Percentiles rank a stretch among this genome's conserved stretches.
phyloP scores from a whole-genome alignment of 2,329 filamentous ascomycete genomes.

The Truncatella angustata region DNA sequence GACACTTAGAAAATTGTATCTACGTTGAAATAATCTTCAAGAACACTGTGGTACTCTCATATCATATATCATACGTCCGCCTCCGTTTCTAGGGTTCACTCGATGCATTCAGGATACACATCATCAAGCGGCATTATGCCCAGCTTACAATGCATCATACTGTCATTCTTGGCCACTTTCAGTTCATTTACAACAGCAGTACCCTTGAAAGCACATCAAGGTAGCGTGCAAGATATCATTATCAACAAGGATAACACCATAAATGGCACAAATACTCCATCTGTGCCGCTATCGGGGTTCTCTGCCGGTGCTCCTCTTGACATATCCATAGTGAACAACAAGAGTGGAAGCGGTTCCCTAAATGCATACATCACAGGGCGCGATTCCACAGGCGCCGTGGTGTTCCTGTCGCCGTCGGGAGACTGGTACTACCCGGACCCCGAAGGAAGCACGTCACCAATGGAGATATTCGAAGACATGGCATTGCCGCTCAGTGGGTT shows the following conservation, averaged over 20 bases:
- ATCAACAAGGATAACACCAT: slow-evolving; percentile 4
- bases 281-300: neutral
- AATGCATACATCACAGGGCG: slow-evolving; percentile 7
- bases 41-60: no score
- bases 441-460: neutral
- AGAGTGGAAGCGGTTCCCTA: neutral
- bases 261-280: neutral
- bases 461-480: neutral
- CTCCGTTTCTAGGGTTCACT: no score
- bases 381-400: neutral
- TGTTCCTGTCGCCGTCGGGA: neutral
- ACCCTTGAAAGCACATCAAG: neutral
- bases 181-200: neutral
- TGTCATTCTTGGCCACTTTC: neutral
- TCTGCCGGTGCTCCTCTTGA: neutral
- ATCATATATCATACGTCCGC: no score
- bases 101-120: no score
- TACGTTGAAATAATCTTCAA: no score
- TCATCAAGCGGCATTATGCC: no score
- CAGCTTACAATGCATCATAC: neutral
- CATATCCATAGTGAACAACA: slow-evolving; percentile 5
- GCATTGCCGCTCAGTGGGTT: slow-evolving; percentile 18
- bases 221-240: slow-evolving; percentile 2
- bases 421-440: slow-evolving; percentile 5
- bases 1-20: no score